Evolutionary conservation across 202 grass and related monocot genomes (phyloP), one percentile per base, ranked within the genome.

Genomic region (Bolboschoenoplectus hybrid): DNA sequence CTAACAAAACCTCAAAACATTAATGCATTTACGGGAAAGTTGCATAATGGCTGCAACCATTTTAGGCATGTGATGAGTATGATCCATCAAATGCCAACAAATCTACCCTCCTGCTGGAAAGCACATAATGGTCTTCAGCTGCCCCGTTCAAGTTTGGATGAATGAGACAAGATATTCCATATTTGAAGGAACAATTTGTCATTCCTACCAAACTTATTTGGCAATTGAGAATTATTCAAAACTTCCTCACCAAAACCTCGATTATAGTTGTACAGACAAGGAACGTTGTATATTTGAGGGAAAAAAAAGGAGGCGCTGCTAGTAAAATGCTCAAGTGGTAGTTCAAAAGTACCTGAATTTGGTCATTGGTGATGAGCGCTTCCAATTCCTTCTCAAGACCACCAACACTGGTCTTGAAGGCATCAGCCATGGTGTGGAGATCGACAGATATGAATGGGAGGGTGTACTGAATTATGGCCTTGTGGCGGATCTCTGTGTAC

Each of bases 391-490:
- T 99, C 89, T 99, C 90, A 52, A 99, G 85, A 81, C 93, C 87
- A 38, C 84, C 67, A 74, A 99, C 92, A 43, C 74, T 87, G 13
- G 93, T 97, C 83, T 91, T 96, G 61, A 99, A 99, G 47, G 97
- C 97, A 87, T 17, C 57, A 46, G 97, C 97, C 97, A 99, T 99
- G 26, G 74, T 90, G 87, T 90, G 89, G 13, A 99, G 92, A 87
- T 99, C 91, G 10, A 99, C 97, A 75, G 97, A 99, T 85, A 94
- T 99, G 74, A 99, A 99, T 9, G 97, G 93, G 75, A 92, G 89
- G 1, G 97, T 97, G 86, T 94, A 99, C 85, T 99, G 97, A 86
- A 97, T 91, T 87, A 97, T 96, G 62, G 97, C 97, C 73, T 99
- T 99, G 92, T 97, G 97, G 66, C 93, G 93, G 72, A 99, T 99